A percentile compares a stretch with the other conserved stretches of the same genome.
phyloP scores from a whole-genome alignment of 164 flowering plant species.

The Protea cynaroides region DNA sequence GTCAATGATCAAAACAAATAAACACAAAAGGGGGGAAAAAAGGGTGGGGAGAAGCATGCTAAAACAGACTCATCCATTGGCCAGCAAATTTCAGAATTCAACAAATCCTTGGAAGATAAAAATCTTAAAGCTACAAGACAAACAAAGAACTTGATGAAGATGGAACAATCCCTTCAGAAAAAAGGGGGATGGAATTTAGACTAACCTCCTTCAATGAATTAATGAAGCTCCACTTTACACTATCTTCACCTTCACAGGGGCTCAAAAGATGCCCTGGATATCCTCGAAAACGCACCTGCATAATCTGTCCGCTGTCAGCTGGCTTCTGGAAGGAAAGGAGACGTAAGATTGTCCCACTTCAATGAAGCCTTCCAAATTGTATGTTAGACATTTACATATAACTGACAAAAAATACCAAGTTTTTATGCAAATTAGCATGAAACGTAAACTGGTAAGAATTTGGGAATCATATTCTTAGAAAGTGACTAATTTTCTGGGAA shows the following conservation, averaged over 20 bases:
- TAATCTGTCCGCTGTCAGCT: slow-evolving; percentile 8
- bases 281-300: slow-evolving; percentile 93
- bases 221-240: slow-evolving; percentile 91
- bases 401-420: background rate
- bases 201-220: slow-evolving; percentile 93
- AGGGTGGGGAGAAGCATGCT: background rate
- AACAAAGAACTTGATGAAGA: background rate
- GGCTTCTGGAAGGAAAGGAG: background rate
- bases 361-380: background rate
- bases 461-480: too few relatives aligned
- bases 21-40: background rate
- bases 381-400: background rate
- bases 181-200: slow-evolving; percentile 3
- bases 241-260: slow-evolving; percentile 94
- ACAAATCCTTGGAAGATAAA: background rate
- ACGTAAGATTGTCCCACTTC: background rate
- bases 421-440: too few relatives aligned
- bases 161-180: background rate
- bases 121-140: background rate
- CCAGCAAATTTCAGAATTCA: background rate
- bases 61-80: background rate
- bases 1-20: too few relatives aligned
- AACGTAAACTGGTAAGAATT: too few relatives aligned
- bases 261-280: slow-evolving; percentile 67
- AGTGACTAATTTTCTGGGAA: too few relatives aligned